Evolutionary conservation across 2,329 filamentous ascomycete genomes (phyloP).

Genomic region (Beauveria varroae): DNA sequence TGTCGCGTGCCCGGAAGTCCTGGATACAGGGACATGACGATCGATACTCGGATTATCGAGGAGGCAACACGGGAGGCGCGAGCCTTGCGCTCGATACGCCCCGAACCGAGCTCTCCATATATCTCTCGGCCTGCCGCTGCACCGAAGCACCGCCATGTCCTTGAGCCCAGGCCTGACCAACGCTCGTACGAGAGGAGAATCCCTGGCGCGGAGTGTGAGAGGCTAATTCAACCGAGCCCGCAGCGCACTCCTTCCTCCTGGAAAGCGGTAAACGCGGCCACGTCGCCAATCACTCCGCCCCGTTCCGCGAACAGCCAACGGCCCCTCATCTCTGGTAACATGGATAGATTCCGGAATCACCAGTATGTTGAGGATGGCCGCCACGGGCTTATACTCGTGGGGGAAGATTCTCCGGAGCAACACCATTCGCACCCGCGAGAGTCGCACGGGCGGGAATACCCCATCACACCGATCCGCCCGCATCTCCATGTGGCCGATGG

Average conservation of each 20-base stretch:
- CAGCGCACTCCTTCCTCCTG: neutral
- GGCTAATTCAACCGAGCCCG: constrained; percentile 1
- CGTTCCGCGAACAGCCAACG: neutral
- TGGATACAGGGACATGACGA: constrained; percentile 60
- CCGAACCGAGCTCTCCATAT: neutral
- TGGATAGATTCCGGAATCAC: constrained; percentile 8
- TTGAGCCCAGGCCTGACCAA: constrained; percentile 3
- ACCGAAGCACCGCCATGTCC: neutral
- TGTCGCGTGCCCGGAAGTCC: constrained; percentile 60
- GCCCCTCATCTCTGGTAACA: constrained; percentile 4
- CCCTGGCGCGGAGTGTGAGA: neutral
- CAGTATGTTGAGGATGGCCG: constrained; percentile 2
- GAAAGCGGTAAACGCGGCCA: constrained; percentile 13
- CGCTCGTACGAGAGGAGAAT: neutral
- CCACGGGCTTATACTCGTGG: neutral
- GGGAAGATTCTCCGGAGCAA: neutral
- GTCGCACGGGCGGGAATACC: neutral
- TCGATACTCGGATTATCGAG: constrained; percentile 48
- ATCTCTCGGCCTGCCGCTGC: constrained; percentile 13
- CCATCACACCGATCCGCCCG: neutral
- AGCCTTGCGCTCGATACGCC: neutral
- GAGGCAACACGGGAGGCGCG: constrained; percentile 32
- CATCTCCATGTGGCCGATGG: neutral
- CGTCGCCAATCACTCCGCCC: constrained; percentile 13
- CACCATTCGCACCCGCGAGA: neutral